These are phyloP conservation scores for Tetrapyrgos nigripes DNA, from an alignment of 1,284 basidiomycete species.

Conservation along the genomic window DNA sequence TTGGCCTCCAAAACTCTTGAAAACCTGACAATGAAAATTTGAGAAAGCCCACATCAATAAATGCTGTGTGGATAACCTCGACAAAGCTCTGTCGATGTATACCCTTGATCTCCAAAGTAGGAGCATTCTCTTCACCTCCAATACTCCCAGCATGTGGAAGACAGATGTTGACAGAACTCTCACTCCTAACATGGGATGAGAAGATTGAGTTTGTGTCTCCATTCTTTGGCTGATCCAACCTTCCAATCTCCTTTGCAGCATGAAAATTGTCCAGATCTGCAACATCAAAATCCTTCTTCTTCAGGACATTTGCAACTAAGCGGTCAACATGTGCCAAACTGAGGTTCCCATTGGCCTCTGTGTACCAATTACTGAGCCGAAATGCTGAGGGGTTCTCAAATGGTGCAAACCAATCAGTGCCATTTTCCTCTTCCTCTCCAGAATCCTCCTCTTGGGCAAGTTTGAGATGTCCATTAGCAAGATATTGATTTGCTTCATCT, in stretches of 20 bases:
- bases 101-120: neutral
- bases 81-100: neutral
- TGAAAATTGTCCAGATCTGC: conserved; percentile 1
- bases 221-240: neutral
- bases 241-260: neutral
- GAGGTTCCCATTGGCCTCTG: neutral
- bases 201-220: neutral
- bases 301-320: conserved; percentile 4
- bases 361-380: conserved; percentile 7
- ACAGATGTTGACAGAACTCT: neutral
- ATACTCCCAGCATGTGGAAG: neutral
- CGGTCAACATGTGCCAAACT: neutral
- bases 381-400: neutral
- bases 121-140: neutral
- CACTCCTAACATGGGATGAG: conserved; percentile 2
- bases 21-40: neutral
- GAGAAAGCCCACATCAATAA: neutral
- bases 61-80: neutral
- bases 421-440: too few species aligned
- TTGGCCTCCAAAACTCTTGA: neutral
- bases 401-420: neutral
- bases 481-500: too few species aligned
- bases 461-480: too few species aligned
- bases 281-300: conserved; percentile 3
- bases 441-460: too few species aligned